Conservation (phyloP, 352 stramenopile genomes). For the Nothophytophthora sp. region DNA sequence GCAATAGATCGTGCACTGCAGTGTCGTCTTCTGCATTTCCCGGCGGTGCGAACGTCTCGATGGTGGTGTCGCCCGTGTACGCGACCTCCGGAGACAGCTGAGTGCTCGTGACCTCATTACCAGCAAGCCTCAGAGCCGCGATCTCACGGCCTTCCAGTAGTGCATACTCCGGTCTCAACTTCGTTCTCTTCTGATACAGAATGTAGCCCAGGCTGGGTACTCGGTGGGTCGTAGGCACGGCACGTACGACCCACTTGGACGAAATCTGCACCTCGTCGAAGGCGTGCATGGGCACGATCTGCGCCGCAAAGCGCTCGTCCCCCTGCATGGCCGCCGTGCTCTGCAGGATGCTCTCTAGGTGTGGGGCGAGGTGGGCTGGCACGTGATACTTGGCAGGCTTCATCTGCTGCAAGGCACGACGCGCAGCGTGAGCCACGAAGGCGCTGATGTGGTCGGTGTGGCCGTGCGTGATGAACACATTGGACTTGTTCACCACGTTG, state of each 20-base stretch:
- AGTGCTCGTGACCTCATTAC: constrained; percentile 41
- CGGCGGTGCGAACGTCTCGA: constrained; percentile 46
- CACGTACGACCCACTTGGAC: constrained; percentile 56
- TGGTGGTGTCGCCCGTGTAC: constrained; percentile 84
- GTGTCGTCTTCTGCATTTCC: constrained; percentile 7
- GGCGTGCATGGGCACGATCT: constrained; percentile 48
- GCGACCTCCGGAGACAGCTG: constrained; percentile 57
- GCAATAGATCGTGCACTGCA: constrained; percentile 48
- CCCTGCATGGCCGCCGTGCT: constrained; percentile 63
- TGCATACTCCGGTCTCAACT: constrained; percentile 53
- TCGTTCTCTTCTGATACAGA: constrained; percentile 58
- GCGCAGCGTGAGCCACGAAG: constrained; percentile 61
- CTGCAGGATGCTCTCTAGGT: constrained; percentile 57
- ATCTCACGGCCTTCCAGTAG: constrained; percentile 44
- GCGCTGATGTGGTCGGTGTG: constrained; percentile 84
- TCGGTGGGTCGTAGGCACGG: constrained; percentile 69
- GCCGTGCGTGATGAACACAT: constrained; percentile 89
- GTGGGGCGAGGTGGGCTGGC: constrained; percentile 44
- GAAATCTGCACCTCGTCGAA: constrained; percentile 62
- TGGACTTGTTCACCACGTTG: constrained; percentile 51
- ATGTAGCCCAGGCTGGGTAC: constrained; percentile 81
- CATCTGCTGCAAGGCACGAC: constrained; percentile 49
- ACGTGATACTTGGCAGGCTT: constrained; percentile 74
- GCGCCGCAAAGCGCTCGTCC: constrained; percentile 46
- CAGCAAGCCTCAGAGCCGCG: constrained; percentile 39